A percentile compares a stretch with the other conserved stretches of the same genome.
Conservation (phyloP, 345 rosid species). For the Xanthoceras sorbifolium region DNA sequence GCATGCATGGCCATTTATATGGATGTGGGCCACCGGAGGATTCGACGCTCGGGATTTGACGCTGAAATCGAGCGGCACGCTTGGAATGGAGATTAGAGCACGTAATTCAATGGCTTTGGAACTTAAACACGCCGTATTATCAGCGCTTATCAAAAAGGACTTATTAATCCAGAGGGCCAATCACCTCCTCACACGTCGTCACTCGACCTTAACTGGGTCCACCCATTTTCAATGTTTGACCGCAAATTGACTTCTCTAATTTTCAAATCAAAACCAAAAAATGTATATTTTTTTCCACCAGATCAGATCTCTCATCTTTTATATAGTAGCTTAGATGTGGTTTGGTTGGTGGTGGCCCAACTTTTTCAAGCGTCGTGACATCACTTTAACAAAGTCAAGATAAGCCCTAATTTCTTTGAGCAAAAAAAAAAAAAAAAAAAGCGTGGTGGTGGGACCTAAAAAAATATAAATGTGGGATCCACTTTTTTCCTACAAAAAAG, state of each 20-base stretch:
- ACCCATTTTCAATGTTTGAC: not conserved
- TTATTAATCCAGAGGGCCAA: no score
- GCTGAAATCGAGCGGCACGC: conserved; percentile 59
- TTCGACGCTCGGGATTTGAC: conserved; percentile 40
- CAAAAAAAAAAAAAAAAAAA: not conserved
- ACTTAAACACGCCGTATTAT: conserved; percentile 46
- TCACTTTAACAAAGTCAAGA: conserved; percentile 10
- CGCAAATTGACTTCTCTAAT: not conserved
- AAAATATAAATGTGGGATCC: conserved; percentile 11
- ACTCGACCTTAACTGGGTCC: not conserved
- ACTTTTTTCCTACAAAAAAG: not conserved
- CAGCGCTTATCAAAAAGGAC: conserved; percentile 26
- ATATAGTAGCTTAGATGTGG: no score
- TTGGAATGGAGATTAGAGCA: conserved; percentile 19
- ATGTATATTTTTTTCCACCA: no score
- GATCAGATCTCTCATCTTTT: not conserved
- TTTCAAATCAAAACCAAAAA: not conserved
- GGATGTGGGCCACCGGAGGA: conserved; percentile 35
- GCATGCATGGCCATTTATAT: conserved; percentile 32
- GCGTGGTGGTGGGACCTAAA: not conserved
- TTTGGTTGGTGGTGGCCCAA: not conserved
- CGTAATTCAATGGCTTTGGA: conserved; percentile 50
- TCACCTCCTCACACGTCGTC: conserved; percentile 11
- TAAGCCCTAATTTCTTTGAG: conserved; percentile 8
- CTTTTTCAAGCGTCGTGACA: not conserved